Evolutionary conservation across 257 asterid species (phyloP).

Genomic region (Nicotiana obtusifolia): DNA sequence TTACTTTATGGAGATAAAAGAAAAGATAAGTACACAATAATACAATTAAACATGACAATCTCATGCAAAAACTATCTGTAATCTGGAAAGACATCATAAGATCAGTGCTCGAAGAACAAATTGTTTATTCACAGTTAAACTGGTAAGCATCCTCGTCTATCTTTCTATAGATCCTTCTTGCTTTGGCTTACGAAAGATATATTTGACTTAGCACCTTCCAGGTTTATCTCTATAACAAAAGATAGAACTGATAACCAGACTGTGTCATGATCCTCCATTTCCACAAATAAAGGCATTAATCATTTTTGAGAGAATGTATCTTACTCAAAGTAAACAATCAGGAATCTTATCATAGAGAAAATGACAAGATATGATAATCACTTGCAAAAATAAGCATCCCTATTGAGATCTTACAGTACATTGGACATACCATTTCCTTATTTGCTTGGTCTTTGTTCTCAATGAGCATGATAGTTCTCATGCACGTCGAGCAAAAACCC

Average conservation of each 20-base stretch:
- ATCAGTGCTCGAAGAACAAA: not conserved
- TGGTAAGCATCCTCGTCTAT: not conserved
- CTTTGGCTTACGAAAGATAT: not conserved
- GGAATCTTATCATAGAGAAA: not conserved
- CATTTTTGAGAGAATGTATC: not conserved
- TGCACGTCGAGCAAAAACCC: slow-evolving; percentile 91
- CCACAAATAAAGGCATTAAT: not conserved
- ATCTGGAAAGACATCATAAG: not conserved
- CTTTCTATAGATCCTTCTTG: not conserved
- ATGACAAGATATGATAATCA: not conserved
- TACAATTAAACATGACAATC: not conserved
- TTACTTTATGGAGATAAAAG: not conserved
- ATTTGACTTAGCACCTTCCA: not conserved
- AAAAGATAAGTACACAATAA: not conserved
- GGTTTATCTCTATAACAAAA: not conserved
- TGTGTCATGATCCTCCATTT: not conserved
- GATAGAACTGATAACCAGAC: not conserved
- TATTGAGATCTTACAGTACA: not conserved
- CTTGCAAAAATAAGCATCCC: not conserved
- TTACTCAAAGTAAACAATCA: not conserved
- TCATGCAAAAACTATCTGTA: not conserved
- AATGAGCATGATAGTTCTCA: slow-evolving; percentile 78
- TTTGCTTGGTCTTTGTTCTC: slow-evolving; percentile 73
- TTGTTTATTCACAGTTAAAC: not conserved
- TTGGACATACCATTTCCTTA: slow-evolving; percentile 56